Evolutionary conservation across 305 asterid species (phyloP), one percentile per base, ranked within the genome.

Genomic region (Ilex paraguariensis): DNA sequence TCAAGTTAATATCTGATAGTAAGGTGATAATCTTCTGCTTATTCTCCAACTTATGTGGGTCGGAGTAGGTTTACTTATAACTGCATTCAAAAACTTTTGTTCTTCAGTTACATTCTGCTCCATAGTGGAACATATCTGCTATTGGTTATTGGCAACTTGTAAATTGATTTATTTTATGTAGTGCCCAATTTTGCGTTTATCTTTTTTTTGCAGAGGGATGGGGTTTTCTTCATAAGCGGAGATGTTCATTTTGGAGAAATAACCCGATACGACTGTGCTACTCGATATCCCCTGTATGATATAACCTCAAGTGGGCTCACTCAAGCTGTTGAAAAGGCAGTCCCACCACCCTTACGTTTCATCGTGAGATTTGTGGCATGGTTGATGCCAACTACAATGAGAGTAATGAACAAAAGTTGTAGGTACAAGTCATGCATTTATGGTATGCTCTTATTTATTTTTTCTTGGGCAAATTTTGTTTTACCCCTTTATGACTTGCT

Each of bases 161-260:
- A 36, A 36, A 36, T 36, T 5, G 42, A 36, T 36, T 36, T 36
- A 36, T 36, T 36, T 36, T 36, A 36, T 36, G 3, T 36, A 8
- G 42, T 36, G 42, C 9, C 9, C 42, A 36, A 36, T 36, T 36
- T 8, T 36, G 42, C 6, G 3, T 36, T 36, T 36, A 36, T 8
- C 42, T 36, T 36, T 36, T 21, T 13, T 61, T 31, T 32, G 51
- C 39, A 69, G 70, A 74, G 79, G 42, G 63, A 74, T 69, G 79
- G 75, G 31, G 75, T 74, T 15, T 60, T 74, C 60, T 74, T 74
- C 66, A 58, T 74, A 32, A 74, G 79, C 45, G 79, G 75, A 28
- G 79, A 74, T 65, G 79, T 74, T 57, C 79, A 74, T 65, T 74
- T 69, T 65, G 79, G 79, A 60, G 79, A 74, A 70, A 61, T 74